A percentile compares a stretch with the other conserved stretches of the same genome.
phyloP scores from a whole-genome alignment of 345 rosid species.

The Salix viminalis region DNA sequence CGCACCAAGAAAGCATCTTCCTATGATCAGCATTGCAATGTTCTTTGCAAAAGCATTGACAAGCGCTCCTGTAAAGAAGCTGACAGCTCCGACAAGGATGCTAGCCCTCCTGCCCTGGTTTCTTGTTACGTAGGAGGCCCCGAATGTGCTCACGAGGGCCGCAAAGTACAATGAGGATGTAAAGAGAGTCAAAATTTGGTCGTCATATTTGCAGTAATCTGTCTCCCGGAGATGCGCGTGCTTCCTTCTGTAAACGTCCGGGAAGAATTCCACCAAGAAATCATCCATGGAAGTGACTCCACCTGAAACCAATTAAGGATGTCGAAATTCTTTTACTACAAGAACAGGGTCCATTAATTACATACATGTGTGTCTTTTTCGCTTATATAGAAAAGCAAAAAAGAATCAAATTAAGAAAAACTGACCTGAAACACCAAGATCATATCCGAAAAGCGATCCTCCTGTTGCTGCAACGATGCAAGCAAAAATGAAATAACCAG shows the following conservation, averaged over 20 bases:
- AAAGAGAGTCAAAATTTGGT: slow-evolving; percentile 72
- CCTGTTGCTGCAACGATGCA: slow-evolving; percentile 25
- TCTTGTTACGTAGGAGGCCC: slow-evolving; percentile 69
- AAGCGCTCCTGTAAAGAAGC: slow-evolving; percentile 74
- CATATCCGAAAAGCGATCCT: slow-evolving; percentile 30
- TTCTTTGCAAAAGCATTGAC: slow-evolving; percentile 64
- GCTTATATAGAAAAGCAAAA: neutral
- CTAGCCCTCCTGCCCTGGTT: slow-evolving; percentile 61
- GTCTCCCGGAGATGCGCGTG: slow-evolving; percentile 66
- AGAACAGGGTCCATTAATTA: too few species aligned
- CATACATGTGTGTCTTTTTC: too few species aligned
- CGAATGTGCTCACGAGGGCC: slow-evolving; percentile 72
- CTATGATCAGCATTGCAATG: slow-evolving; percentile 61
- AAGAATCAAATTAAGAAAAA: neutral
- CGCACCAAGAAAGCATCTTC: slow-evolving; percentile 62
- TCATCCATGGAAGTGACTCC: slow-evolving; percentile 98
- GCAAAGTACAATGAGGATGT: slow-evolving; percentile 86
- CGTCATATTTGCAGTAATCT: slow-evolving; percentile 89
- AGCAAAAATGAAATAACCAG: slow-evolving; percentile 27
- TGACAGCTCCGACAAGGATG: slow-evolving; percentile 65
- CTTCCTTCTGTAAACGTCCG: slow-evolving; percentile 59
- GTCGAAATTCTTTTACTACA: neutral
- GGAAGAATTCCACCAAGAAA: slow-evolving; percentile 78
- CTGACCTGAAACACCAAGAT: slow-evolving; percentile 33
- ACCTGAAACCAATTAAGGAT: slow-evolving; percentile 36